Evolutionary conservation across 1,139 yeast genomes (phyloP), one percentile per base, ranked within the genome.

Genomic region (Geotrichum citri-aurantii): DNA sequence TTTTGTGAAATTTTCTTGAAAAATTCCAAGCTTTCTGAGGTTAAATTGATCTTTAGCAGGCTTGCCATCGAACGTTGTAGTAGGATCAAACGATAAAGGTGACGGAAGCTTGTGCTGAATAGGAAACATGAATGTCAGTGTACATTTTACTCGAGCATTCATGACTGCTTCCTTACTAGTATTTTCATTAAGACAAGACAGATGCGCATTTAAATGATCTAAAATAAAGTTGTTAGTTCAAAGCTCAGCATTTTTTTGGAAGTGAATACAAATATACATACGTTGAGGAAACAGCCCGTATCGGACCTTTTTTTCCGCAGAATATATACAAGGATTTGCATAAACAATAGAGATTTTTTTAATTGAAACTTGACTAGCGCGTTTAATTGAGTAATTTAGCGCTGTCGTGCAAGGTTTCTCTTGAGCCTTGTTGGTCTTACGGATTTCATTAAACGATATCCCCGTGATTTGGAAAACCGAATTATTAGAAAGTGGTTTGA

Each of bases 281-380:
- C 56, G 59, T n/a, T 57, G 54, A 26, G 59, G 59, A n/a, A 50
- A 37, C 4, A 57, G 26, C 33, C 59, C 59, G 24, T 53, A 33
- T 37, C 56, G n/a, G 4, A 57, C 52, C 29, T 53, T 57, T 37
- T 33, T 52, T 17, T 52, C 54, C 1, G 46, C 29, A 21, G 56
- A 49, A 24, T 40, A 57, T 27, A 53, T 48, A 46, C 50, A 53
- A 11, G 59, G 56, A 19, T 44, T 53, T 11, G 59, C 50, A 37
- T 57, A 57, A 5, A 53, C 31, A 21, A 52, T 33, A 8, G 49
- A 31, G 4, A 27, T 29, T 40, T 56, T 56, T 21, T 19, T 46
- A 2, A 56, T 46, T 8, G 52, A 19, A 8, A 56, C 53, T 40
- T 48, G 44, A 19, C 24, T 48, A 8, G 59, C 50, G 10, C 50